A percentile compares a stretch with the other conserved stretches of the same genome.
phyloP scores from a whole-genome alignment of 2,329 filamentous ascomycete genomes.

The Fonsecaea nubica region DNA sequence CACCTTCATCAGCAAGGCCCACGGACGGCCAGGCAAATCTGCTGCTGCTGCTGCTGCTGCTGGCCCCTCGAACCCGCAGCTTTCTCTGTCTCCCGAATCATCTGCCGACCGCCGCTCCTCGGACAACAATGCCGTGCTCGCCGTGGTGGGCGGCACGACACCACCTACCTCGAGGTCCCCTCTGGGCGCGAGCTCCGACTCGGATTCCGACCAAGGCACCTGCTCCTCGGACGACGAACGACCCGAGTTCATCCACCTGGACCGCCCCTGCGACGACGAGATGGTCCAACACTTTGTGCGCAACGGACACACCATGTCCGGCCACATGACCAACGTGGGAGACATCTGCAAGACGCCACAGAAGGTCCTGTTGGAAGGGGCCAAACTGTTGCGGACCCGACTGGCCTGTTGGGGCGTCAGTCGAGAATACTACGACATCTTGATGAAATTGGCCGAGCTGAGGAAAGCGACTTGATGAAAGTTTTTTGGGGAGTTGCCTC shows the following conservation, averaged over 20 bases:
- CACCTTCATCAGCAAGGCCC: constrained; percentile 31
- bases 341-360: constrained; percentile 45
- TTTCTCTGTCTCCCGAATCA: background rate
- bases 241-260: constrained; percentile 57
- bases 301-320: constrained; percentile 58
- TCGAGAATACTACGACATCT: constrained; percentile 44
- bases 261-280: constrained; percentile 64
- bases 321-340: constrained; percentile 60
- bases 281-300: constrained; percentile 63
- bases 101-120: background rate
- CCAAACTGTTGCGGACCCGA: constrained; percentile 34
- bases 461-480: constrained; percentile 31
- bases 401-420: constrained; percentile 47
- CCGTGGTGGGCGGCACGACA: background rate
- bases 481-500: background rate
- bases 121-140: background rate
- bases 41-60: background rate
- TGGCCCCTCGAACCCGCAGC: background rate
- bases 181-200: constrained; percentile 3
- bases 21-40: constrained; percentile 9
- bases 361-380: constrained; percentile 37
- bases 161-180: background rate
- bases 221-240: constrained; percentile 34
- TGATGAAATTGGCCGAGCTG: constrained; percentile 45
- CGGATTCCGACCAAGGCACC: constrained; percentile 25